Evolutionary conservation across 148 eudicot species (phyloP), one percentile per base, ranked within the genome.

Genomic region (Rhododendron molle): DNA sequence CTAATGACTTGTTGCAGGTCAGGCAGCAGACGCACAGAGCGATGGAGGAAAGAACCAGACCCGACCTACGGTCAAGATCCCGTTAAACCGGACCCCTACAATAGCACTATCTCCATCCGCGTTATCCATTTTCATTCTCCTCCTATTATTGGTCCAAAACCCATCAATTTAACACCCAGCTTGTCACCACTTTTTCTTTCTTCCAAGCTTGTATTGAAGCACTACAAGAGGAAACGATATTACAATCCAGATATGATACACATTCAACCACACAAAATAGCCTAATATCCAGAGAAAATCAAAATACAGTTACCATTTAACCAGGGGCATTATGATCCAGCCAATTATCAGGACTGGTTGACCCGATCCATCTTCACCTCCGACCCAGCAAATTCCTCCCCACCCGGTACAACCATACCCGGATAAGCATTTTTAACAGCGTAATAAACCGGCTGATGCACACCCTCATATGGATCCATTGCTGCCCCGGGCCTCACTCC

Each of bases 371-470:
- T 38, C 28, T 85, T 87, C 2, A 46, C 81, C 56, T 96, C 96
- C 4, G 83, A 16, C 38, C 76, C 76, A 13, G 20, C 20, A 15
- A 71, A 23, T 58, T 96, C 99, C n/a, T 95, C 98, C 23, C 87
- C 88, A 30, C 88, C 87, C 0, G 93, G 82, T 47, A 90, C 77
- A 49, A 88, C 91, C 90, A 89, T 86, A 58, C 93, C 95, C 5
- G 93, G 90, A 88, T 89, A 93, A 0, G 91, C 82, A 84, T 88
- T 91, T 38, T 90, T 89, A 2, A 87, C 85, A 76, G 90, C 96
- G 78, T 96, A 96, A 32, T 91, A 95, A 10, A 91, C 36, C 2
- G 87, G 88, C 60, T 91, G 99, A 46, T 87, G 85, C 54, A 73
- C 14, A 67, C 90, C 90, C 69, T 83, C 93, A 60, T 91, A 92